Evolutionary conservation across 2,329 filamentous ascomycete species (phyloP).

Genomic region (Zymoseptoria passerinii): DNA sequence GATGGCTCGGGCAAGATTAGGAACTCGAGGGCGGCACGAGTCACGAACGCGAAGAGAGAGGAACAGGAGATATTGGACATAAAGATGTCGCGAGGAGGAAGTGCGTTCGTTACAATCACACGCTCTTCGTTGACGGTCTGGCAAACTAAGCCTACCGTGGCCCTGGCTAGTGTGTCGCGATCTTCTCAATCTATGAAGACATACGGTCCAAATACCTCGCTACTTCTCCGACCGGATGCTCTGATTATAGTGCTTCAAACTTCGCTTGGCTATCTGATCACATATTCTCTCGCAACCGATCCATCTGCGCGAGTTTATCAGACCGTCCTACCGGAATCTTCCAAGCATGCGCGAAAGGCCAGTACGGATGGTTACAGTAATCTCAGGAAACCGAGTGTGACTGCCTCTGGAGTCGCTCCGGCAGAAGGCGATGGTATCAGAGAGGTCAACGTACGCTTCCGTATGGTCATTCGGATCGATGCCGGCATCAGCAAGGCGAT

Average conservation of each 20-base stretch:
- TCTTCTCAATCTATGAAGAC: constrained; percentile 69
- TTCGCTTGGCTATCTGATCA: constrained; percentile 77
- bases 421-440: constrained; percentile 75
- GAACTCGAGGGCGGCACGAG: background rate
- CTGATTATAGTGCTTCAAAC: constrained; percentile 89
- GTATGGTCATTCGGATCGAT: constrained; percentile 97
- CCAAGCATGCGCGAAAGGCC: constrained; percentile 42
- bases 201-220: constrained; percentile 76
- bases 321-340: constrained; percentile 60
- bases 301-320: constrained; percentile 76
- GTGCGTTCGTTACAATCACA: constrained; percentile 82
- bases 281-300: constrained; percentile 84
- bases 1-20: constrained; percentile 20
- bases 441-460: constrained; percentile 84
- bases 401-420: constrained; percentile 46
- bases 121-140: constrained; percentile 80
- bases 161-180: constrained; percentile 76
- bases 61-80: constrained; percentile 56
- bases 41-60: background rate
- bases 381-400: constrained; percentile 15
- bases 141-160: constrained; percentile 89
- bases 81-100: constrained; percentile 68
- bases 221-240: constrained; percentile 83
- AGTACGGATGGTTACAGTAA: constrained; percentile 32
- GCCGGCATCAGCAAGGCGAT: constrained; percentile 83